Evolutionary conservation across 2,329 filamentous ascomycete genomes (phyloP).

Genomic region (Colletotrichum simmondsii): DNA sequence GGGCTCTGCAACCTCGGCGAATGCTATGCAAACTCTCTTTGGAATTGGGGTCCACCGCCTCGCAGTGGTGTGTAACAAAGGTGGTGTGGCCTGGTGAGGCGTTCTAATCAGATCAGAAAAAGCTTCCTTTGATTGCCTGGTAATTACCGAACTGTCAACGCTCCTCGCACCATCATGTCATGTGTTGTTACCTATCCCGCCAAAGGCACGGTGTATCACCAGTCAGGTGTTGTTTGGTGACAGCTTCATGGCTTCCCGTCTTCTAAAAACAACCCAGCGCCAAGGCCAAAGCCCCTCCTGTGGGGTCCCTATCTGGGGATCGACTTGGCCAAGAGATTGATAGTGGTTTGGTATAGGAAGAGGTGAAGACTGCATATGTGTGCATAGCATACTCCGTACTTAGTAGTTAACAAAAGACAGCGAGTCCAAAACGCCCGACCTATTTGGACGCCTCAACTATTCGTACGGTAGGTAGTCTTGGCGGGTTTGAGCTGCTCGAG

Average conservation of each 20-base stretch:
- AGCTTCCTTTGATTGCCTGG: neutral
- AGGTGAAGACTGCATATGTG: neutral
- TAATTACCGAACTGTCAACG: neutral
- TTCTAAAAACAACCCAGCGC: conserved; percentile 23
- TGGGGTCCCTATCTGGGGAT: neutral
- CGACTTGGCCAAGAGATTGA: conserved; percentile 18
- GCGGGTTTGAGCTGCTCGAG: conserved; percentile 27
- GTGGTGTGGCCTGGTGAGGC: neutral
- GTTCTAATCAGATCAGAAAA: neutral
- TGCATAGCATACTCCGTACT: neutral
- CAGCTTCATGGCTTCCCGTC: neutral
- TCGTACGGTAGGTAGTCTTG: conserved; percentile 1
- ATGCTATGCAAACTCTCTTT: conserved; percentile 8
- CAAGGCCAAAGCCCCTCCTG: neutral
- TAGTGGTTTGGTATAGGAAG: neutral
- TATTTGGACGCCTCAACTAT: neutral
- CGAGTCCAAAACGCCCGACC: neutral
- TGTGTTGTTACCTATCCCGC: neutral
- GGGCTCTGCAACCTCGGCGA: neutral
- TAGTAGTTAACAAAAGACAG: neutral
- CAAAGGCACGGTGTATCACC: neutral
- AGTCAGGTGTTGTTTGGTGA: neutral
- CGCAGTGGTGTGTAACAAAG: neutral
- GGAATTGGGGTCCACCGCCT: neutral
- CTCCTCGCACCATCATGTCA: neutral